Evolutionary conservation across 257 asterid genomes (phyloP).

Genomic region (Rhazya stricta): DNA sequence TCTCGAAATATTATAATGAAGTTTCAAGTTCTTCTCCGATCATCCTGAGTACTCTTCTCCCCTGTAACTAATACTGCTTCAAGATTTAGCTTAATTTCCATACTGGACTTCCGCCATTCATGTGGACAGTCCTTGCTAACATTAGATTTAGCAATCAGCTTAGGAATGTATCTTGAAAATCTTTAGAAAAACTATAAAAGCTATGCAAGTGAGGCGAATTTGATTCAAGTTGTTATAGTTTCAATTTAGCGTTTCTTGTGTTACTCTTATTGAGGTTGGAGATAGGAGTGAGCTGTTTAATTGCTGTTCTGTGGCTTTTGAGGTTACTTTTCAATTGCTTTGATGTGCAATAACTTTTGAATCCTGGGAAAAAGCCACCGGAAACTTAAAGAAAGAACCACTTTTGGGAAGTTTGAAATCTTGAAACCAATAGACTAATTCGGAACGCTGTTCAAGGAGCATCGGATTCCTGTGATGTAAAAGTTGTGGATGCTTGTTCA

Average conservation of each 20-base stretch:
- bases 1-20: not conserved
- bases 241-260: not conserved
- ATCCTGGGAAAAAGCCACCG: not conserved
- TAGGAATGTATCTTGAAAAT: not conserved
- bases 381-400: not conserved
- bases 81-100: not conserved
- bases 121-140: not conserved
- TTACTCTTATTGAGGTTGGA: not conserved
- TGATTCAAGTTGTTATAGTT: not conserved
- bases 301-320: not conserved
- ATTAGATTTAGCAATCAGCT: not conserved
- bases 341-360: not conserved
- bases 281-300: not conserved
- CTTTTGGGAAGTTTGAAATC: not conserved
- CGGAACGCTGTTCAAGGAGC: conserved; percentile 13
- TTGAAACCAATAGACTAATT: not conserved
- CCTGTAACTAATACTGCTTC: not conserved
- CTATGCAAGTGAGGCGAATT: not conserved
- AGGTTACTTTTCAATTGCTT: not conserved
- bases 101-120: not conserved
- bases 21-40: not conserved
- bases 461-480: conserved; percentile 14
- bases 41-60: not conserved
- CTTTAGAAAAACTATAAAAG: not conserved
- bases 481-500: not conserved